These are phyloP conservation scores for Patellifolia procumbens DNA, from an alignment of 179 eudicot genomes.

Conservation along the genomic window DNA sequence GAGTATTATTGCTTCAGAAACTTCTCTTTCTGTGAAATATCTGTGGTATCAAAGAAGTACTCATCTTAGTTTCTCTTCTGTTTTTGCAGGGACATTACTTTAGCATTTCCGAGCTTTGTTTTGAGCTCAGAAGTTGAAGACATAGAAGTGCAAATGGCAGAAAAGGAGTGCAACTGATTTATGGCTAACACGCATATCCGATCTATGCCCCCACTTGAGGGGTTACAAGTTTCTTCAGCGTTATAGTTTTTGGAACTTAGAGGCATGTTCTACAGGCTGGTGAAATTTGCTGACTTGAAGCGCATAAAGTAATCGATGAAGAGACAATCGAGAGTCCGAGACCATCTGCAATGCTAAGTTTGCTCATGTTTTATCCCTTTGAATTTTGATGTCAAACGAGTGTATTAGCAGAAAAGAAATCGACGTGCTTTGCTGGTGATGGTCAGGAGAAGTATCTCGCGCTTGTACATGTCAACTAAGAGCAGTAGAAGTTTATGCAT, in stretches of 20 bases:
- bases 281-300: constrained; percentile 9
- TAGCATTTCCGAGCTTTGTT: constrained; percentile 90
- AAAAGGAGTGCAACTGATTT: not conserved
- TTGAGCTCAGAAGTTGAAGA: constrained; percentile 65
- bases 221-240: constrained; percentile 1
- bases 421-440: too few relatives aligned
- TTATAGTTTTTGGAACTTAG: constrained; percentile 5
- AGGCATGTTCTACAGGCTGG: not conserved
- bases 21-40: not conserved
- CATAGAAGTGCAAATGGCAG: constrained; percentile 31
- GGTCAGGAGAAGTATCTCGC: too few relatives aligned
- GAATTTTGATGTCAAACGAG: too few relatives aligned
- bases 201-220: too few relatives aligned
- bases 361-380: too few relatives aligned
- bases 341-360: too few relatives aligned
- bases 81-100: constrained; percentile 68
- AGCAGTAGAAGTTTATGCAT: too few relatives aligned
- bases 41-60: not conserved
- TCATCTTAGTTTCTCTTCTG: not conserved
- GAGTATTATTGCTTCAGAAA: constrained; percentile 32
- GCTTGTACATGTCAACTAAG: too few relatives aligned
- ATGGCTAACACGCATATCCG: too few relatives aligned
- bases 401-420: too few relatives aligned
- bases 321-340: too few relatives aligned
- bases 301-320: constrained; percentile 8